A percentile compares a stretch with the other conserved stretches of the same genome.
These are phyloP conservation scores for Cytospora paraplurivora DNA, from an alignment of 2,329 filamentous ascomycete species.

Conservation along the genomic window DNA sequence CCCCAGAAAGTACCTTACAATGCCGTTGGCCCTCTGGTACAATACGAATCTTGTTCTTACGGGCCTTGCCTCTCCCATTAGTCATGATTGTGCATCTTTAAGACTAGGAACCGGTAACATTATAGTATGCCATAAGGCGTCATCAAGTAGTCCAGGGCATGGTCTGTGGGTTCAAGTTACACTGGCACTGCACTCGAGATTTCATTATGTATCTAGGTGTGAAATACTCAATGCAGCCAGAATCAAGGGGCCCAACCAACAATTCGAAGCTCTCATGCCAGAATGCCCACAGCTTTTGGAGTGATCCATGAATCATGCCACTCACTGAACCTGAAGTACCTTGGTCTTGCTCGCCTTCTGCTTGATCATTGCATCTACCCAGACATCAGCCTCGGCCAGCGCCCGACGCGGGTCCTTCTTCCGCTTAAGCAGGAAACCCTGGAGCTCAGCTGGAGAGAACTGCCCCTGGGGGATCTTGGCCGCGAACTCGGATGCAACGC, in stretches of 20 bases:
- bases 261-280: too few relatives aligned
- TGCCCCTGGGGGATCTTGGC: slow-evolving; percentile 52
- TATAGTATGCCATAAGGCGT: too few relatives aligned
- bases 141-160: too few relatives aligned
- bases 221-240: too few relatives aligned
- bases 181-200: too few relatives aligned
- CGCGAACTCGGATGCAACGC: slow-evolving; percentile 53
- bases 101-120: too few relatives aligned
- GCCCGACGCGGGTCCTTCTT: slow-evolving; percentile 61
- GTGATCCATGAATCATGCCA: neutral
- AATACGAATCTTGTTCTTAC: neutral
- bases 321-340: slow-evolving; percentile 51
- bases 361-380: slow-evolving; percentile 54
- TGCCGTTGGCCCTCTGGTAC: neutral
- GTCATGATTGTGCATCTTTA: too few relatives aligned
- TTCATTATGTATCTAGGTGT: too few relatives aligned
- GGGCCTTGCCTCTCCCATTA: too few relatives aligned
- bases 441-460: slow-evolving; percentile 64
- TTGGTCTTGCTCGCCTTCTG: slow-evolving; percentile 55
- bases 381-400: slow-evolving; percentile 53
- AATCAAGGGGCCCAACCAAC: too few relatives aligned
- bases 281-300: too few relatives aligned
- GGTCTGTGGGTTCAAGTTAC: too few relatives aligned
- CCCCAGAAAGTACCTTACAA: neutral
- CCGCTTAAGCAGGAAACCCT: slow-evolving; percentile 64